A percentile compares a stretch with the other conserved stretches of the same genome.
These are phyloP conservation scores for Penicillium verrucosum DNA, from an alignment of 2,329 filamentous ascomycete genomes.

Conservation along the genomic window DNA sequence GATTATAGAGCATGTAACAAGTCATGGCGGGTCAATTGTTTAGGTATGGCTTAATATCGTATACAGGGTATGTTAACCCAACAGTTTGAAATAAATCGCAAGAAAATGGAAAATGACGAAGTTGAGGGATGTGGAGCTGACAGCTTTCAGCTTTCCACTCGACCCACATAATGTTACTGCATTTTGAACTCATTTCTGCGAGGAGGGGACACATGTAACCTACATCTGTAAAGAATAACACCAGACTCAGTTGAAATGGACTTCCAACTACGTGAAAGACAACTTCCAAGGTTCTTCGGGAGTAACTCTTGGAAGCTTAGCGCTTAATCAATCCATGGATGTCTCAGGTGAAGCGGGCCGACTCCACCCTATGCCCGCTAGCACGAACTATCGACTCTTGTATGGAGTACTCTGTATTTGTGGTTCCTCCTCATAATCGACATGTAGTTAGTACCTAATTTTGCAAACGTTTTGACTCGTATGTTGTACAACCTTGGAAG, in stretches of 20 bases:
- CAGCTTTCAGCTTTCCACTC: neutral
- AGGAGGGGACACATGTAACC: neutral
- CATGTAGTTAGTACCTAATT: neutral
- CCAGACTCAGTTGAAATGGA: neutral
- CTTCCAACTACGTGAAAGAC: neutral
- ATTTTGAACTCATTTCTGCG: neutral
- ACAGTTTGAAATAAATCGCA: neutral
- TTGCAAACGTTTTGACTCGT: neutral
- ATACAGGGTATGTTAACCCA: neutral
- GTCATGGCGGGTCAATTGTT: neutral
- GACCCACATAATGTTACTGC: neutral
- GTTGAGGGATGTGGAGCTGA: neutral
- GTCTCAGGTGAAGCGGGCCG: slow-evolving; percentile 2
- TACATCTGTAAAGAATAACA: neutral
- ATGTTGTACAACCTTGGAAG: neutral
- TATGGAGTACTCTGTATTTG: too few relatives aligned
- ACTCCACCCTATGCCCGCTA: neutral
- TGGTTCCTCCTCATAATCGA: neutral
- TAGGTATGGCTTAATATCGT: neutral
- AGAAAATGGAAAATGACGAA: neutral
- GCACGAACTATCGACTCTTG: neutral
- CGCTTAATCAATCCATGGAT: neutral
- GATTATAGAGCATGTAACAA: neutral
- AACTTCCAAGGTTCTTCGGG: too few relatives aligned
- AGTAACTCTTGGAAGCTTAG: neutral